A percentile compares a stretch with the other conserved stretches of the same genome.
Conservation (phyloP, 257 asterid species). For the Ocimum tenuiflorum region DNA sequence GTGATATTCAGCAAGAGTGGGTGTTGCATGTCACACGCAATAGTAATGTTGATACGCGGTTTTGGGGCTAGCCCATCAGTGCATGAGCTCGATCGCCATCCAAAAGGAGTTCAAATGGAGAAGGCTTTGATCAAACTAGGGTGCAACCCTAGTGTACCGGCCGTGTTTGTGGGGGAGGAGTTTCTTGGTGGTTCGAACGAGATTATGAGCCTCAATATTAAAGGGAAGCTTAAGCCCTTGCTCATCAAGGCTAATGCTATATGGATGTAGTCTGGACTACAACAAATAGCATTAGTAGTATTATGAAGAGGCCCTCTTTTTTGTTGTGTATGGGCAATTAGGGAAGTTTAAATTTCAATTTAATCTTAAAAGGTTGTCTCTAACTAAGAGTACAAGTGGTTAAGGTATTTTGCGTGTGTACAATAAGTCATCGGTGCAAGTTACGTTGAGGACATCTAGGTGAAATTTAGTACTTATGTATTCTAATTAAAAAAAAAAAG, state of each 20-base stretch:
- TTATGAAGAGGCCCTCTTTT: no score
- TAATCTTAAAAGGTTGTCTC: no score
- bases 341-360: no score
- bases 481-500: no score
- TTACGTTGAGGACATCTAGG: no score
- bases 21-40: constrained; percentile 54
- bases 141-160: constrained; percentile 46
- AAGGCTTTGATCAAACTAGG: constrained; percentile 42
- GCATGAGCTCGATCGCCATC: constrained; percentile 37
- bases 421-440: no score
- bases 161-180: constrained; percentile 49
- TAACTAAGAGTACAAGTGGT: no score
- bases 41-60: constrained; percentile 31
- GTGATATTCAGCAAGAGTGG: constrained; percentile 57
- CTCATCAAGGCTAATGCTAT: constrained; percentile 53
- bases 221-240: constrained; percentile 43
- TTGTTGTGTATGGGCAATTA: no score
- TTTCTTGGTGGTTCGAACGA: constrained; percentile 59
- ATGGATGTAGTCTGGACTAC: constrained; percentile 40
- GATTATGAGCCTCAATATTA: constrained; percentile 52
- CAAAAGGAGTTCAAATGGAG: constrained; percentile 43
- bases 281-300: no score
- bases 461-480: no score
- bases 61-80: constrained; percentile 54
- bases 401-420: no score